Conservation (phyloP, 495 filamentous ascomycete species). For the Platismatia glauca region DNA sequence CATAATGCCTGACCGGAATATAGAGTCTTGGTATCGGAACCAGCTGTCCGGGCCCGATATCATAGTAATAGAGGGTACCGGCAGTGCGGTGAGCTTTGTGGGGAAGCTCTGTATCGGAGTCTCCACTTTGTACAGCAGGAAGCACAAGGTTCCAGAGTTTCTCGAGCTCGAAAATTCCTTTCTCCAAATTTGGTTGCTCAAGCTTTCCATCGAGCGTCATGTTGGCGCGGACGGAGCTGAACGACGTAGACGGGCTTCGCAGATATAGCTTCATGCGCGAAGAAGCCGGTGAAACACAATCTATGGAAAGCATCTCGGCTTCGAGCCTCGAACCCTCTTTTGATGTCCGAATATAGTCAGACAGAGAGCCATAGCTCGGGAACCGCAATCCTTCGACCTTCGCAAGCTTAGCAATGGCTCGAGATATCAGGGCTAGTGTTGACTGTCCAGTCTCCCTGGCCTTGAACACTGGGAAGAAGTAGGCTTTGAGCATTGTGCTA, state of each 20-base stretch:
- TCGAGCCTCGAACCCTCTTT: constrained; percentile 6
- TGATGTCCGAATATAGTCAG: constrained; percentile 2
- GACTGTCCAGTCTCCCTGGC: constrained; percentile 16
- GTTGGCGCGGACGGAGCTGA: constrained; percentile 26
- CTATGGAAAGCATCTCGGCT: constrained; percentile 30
- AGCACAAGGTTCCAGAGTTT: constrained; percentile 21
- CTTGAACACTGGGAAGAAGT: constrained; percentile 27
- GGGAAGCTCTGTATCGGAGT: constrained; percentile 11
- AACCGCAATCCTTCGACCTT: constrained; percentile 12
- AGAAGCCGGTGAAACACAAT: constrained; percentile 25
- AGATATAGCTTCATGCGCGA: constrained; percentile 34
- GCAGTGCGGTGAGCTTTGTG: constrained; percentile 27
- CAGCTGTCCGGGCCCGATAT: constrained; percentile 24
- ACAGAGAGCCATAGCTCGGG: constrained; percentile 7
- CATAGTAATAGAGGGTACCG: constrained; percentile 34
- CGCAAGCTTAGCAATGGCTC: constrained; percentile 21
- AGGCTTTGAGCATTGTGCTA: constrained; percentile 21
- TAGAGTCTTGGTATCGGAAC: constrained; percentile 31
- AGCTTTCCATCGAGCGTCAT: constrained; percentile 29
- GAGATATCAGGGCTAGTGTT: constrained; percentile 20
- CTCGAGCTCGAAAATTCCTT: constrained; percentile 16
- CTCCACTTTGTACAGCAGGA: constrained; percentile 10
- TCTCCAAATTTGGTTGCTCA: constrained; percentile 6
- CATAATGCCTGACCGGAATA: constrained; percentile 30
- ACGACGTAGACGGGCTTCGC: constrained; percentile 23